These are phyloP conservation scores for Termitomyces sp. DNA, from an alignment of 768 basidiomycete genomes.

Conservation along the genomic window DNA sequence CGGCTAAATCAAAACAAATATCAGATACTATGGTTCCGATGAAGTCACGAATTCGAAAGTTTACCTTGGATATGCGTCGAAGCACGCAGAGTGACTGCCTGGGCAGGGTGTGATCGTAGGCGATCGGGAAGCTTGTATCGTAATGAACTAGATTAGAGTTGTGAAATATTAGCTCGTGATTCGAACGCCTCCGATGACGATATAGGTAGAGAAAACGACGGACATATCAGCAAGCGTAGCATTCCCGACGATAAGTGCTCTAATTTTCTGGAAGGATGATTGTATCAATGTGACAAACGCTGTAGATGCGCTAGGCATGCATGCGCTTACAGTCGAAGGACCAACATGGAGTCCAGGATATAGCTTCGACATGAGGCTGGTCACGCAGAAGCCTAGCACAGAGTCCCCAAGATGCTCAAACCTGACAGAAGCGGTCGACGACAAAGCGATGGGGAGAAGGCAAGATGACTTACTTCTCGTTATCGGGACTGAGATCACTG, in stretches of 20 bases:
- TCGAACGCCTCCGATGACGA: neutral
- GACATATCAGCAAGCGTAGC: constrained; percentile 68
- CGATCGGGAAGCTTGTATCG: constrained; percentile 58
- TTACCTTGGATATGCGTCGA: constrained; percentile 71
- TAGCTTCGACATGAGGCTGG: constrained; percentile 53
- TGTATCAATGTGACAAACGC: neutral
- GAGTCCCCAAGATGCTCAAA: constrained; percentile 75
- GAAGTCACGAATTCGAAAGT: constrained; percentile 8
- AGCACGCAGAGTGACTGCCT: constrained; percentile 63
- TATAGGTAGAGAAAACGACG: constrained; percentile 10
- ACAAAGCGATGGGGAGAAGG: neutral
- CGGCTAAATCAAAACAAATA: constrained; percentile 40
- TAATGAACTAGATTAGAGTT: constrained; percentile 40
- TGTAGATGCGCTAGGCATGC: constrained; percentile 1
- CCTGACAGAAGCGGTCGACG: constrained; percentile 27
- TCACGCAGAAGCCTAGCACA: constrained; percentile 65
- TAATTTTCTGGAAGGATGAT: constrained; percentile 56
- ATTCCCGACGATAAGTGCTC: constrained; percentile 72
- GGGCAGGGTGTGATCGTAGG: constrained; percentile 65
- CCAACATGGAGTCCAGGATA: constrained; percentile 73
- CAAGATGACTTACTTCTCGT: constrained; percentile 56
- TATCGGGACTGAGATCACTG: constrained; percentile 73
- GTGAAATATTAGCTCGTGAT: neutral
- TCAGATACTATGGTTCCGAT: constrained; percentile 4
- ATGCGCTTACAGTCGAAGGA: constrained; percentile 58